Evolutionary conservation across 2,329 filamentous ascomycete species (phyloP), one percentile per base, ranked within the genome.

Genomic region (Venturia asperata): DNA sequence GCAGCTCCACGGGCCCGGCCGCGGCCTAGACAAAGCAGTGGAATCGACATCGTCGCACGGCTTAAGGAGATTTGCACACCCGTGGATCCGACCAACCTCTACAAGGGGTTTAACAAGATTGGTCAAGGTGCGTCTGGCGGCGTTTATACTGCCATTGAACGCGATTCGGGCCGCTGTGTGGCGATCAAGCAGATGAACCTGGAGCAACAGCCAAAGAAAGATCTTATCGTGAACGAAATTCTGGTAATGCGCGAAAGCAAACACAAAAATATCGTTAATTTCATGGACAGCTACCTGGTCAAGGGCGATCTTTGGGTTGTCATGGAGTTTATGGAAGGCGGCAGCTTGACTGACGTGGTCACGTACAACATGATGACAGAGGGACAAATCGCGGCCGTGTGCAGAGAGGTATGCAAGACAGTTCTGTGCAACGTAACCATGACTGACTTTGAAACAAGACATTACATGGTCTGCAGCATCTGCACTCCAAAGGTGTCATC

Each of bases 171-270:
- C 77, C 87, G 89, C 68, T 87, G 95, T 70, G 94, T 99, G 45
- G 94, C 94, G 52, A 97, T 99, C 78, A 99, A 99, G 80, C 94
- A 99, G 80, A 99, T 99, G 94, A 97, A 97, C 70, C 80, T 99
- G 65, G 94, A 97, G 76, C 90, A 97, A 77, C 94, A 99, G 73
- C 94, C 94, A 2, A 97, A 97, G 84, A 99, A 99, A 77, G 94
- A 99, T 71, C 81, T 97, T 61, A 99, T 99, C 72, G 97, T 99
- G 78, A 99, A 99, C 76, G 94, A 99, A 75, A 99, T 99, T 70
- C 79, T 99, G 66, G 94, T 99, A 66, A 99, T 99, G 94, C 96
- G 95, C 79, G 94, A 97, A 72, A 97, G 92, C 81, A 94, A 91
- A 66, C 94, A 99, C 75, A 93, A 92, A 72, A 97, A 97, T 75